A percentile compares a stretch with the other conserved stretches of the same genome.
Evolutionary conservation across 768 basidiomycete genomes (phyloP).

Genomic region (Clitopilus hobsonii): DNA sequence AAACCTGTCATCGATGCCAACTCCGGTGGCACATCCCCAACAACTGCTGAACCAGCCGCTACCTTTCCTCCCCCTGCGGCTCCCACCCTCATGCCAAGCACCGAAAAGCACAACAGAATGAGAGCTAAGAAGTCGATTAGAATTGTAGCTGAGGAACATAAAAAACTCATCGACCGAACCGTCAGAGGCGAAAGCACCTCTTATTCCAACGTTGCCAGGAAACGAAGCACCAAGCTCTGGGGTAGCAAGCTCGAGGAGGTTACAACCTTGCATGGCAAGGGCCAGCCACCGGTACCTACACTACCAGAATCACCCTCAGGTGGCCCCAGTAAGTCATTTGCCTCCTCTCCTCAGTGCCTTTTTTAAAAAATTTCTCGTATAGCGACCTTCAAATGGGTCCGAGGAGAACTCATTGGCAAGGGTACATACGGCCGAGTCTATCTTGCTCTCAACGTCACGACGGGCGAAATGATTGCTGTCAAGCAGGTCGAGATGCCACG

Average conservation of each 20-base stretch:
- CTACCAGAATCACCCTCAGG: constrained; percentile 59
- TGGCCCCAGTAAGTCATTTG: constrained; percentile 56
- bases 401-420: constrained; percentile 95
- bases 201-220: constrained; percentile 52
- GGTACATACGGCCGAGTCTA: constrained; percentile 97
- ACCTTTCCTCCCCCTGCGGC: constrained; percentile 27
- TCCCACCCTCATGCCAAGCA: constrained; percentile 16
- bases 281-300: constrained; percentile 28
- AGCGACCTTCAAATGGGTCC: constrained; percentile 98
- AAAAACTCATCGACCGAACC: constrained; percentile 66
- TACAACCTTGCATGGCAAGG: constrained; percentile 64
- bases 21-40: constrained; percentile 77
- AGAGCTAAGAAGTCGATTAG: constrained; percentile 89
- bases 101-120: constrained; percentile 25
- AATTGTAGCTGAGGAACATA: constrained; percentile 85
- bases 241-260: constrained; percentile 92
- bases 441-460: constrained; percentile 91
- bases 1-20: constrained; percentile 89
- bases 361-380: constrained; percentile 15
- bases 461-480: constrained; percentile 98
- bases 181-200: constrained; percentile 53
- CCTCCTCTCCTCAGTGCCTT: constrained; percentile 1
- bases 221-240: constrained; percentile 94
- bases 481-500: constrained; percentile 97
- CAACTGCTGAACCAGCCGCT: constrained; percentile 45